Percentiles rank a stretch among this genome's conserved stretches.
Evolutionary conservation across 192 early-diverging fungal species (phyloP).

Genomic region (Gamsiella multidivaricata): DNA sequence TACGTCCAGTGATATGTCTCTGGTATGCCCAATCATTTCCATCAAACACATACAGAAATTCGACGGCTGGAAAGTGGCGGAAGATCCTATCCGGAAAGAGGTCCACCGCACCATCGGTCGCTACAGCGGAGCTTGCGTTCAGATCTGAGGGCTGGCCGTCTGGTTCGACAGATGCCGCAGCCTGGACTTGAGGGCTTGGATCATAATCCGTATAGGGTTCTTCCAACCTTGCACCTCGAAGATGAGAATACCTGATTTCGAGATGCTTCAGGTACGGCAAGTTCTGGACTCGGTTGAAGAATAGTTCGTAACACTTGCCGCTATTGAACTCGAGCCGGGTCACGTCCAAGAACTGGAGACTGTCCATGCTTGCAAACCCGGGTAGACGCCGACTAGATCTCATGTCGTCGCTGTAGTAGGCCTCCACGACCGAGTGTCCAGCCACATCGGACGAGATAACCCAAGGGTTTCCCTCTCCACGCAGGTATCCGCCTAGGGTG

Average conservation of each 20-base stretch:
- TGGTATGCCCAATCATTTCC: no score
- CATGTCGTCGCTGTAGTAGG: background rate
- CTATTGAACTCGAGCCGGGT: slow-evolving; percentile 1
- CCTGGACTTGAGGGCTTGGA: background rate
- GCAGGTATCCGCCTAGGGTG: slow-evolving; percentile 2
- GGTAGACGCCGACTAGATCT: background rate
- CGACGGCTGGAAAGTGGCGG: slow-evolving; percentile 17
- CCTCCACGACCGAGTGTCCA: background rate
- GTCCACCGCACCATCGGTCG: background rate
- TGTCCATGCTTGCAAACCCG: background rate
- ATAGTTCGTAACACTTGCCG: background rate
- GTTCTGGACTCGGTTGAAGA: slow-evolving; percentile 13
- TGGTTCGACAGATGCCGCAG: background rate
- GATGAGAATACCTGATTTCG: slow-evolving; percentile 1
- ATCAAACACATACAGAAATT: slow-evolving; percentile 11
- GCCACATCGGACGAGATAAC: no score
- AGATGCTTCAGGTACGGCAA: slow-evolving; percentile 5
- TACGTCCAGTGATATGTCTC: slow-evolving; percentile 5
- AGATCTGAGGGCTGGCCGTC: no score
- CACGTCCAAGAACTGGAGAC: slow-evolving; percentile 16
- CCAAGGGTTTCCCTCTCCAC: background rate
- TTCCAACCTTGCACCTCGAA: slow-evolving; percentile 12
- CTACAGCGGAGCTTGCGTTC: no score
- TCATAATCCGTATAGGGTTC: slow-evolving; percentile 12
- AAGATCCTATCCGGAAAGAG: slow-evolving; percentile 15